These are phyloP conservation scores for Athelia psychrophila DNA, from an alignment of 1,284 basidiomycete species.

Conservation along the genomic window DNA sequence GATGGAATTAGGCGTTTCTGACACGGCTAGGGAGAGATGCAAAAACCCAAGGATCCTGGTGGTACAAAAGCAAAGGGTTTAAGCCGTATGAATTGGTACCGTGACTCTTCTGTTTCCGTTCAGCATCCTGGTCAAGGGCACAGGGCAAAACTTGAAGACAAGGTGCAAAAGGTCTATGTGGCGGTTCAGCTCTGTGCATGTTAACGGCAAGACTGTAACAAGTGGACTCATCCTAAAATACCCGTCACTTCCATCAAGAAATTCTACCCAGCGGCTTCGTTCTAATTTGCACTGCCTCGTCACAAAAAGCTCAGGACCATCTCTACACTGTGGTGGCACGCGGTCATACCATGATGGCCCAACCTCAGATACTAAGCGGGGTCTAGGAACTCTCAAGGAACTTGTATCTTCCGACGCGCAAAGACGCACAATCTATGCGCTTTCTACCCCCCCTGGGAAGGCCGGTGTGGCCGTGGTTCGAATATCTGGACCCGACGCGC, in stretches of 20 bases:
- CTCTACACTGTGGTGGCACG: too few species aligned
- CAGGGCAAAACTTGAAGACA: too few species aligned
- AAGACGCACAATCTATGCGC: conserved; percentile 76
- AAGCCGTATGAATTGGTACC: too few species aligned
- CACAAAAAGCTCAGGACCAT: conserved; percentile 2
- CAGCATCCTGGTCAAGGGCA: too few species aligned
- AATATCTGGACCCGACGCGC: conserved; percentile 73
- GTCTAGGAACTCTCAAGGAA: too few species aligned
- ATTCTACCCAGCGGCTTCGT: conserved; percentile 1
- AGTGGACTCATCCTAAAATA: too few species aligned
- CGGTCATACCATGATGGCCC: too few species aligned
- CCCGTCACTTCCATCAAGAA: conserved; percentile 12
- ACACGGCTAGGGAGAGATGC: neutral
- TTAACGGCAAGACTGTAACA: too few species aligned
- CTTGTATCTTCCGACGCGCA: conserved; percentile 43
- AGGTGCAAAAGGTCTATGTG: conserved; percentile 10
- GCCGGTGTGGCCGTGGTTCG: conserved; percentile 81
- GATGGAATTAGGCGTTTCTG: neutral
- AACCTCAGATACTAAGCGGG: too few species aligned
- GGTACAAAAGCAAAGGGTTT: neutral
- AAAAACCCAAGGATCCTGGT: neutral
- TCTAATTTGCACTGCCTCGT: conserved; percentile 11
- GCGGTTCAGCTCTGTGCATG: too few species aligned
- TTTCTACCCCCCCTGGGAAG: conserved; percentile 82
- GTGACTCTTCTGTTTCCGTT: too few species aligned